These are phyloP conservation scores for Komagataella populi DNA, from an alignment of 805 yeast genomes.

Conservation along the genomic window DNA sequence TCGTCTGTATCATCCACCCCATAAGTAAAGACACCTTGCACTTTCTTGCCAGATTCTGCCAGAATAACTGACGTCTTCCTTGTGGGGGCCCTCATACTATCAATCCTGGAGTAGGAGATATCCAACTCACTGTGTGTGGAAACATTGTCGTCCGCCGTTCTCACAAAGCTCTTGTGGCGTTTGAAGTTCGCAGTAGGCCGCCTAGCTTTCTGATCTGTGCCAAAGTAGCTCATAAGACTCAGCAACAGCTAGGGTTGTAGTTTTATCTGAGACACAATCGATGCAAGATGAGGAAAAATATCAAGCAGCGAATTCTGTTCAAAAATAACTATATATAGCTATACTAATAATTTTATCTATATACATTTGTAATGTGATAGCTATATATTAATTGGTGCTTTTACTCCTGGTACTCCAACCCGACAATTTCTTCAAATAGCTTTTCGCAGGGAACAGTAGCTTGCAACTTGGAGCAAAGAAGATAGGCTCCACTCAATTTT, in stretches of 20 bases:
- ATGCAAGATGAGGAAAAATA: neutral
- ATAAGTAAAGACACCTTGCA: constrained; percentile 14
- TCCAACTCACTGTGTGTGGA: neutral
- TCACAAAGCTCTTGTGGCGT: neutral
- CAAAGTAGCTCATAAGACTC: neutral
- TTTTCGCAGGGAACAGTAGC: constrained; percentile 76
- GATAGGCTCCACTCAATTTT: constrained; percentile 86
- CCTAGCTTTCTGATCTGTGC: neutral
- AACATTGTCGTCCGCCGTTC: neutral
- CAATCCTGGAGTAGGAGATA: neutral
- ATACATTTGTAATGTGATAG: neutral
- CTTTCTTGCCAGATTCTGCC: constrained; percentile 28
- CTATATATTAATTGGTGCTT: neutral
- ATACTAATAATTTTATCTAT: neutral
- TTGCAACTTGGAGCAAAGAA: constrained; percentile 73
- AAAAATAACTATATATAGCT: no score
- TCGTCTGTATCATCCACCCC: neutral
- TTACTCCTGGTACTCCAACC: constrained; percentile 15
- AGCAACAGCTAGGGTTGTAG: neutral
- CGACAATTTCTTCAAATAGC: constrained; percentile 66
- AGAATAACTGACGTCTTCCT: constrained; percentile 25
- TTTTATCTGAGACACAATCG: neutral
- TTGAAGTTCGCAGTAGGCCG: neutral
- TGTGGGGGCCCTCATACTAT: constrained; percentile 3
- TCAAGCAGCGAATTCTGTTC: neutral